Base-by-base conservation (phyloP, 805 yeast species). In the Metschnikowia hibisci region DNA sequence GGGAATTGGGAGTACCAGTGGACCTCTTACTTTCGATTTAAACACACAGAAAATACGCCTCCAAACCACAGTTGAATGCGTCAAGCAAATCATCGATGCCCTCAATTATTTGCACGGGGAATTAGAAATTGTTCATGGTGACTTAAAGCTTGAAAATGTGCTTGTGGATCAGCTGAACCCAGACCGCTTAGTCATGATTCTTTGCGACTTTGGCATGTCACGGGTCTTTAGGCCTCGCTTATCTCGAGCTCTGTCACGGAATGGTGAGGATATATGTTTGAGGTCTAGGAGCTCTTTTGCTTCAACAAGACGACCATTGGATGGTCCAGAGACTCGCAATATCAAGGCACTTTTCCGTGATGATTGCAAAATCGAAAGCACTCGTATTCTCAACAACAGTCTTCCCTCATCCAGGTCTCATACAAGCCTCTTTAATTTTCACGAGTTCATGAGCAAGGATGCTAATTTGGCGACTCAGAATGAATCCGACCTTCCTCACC, bases 131-230 rank as follows among this genome's bases (percentile, higher is more conserved):
- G 85, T 82, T 7, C 96, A 87, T 55, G 90, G 96, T 2, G 96
- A 87, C 63, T 61, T 87, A 36, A 87, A 87, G 63, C 69, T 87
- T 34, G 96, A 87, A 54, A 87, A 87, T 56, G 85, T 91, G 47
- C 65, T 87, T 34, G 60, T 87, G 22, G 81, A 81, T 47, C 56
- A 56, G 30, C 49, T 43, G 27, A 53, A 47, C 25, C 44, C 53
- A 7, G 65, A 69, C 15, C 82, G 84, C 6, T 63, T 70, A 16
- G 66, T 66, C 34, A 69, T 87, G 48, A 58, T 83, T 20, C 59
- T 90, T 6, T 87, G 96, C 64, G 98, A 90, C 63, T 90, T 90
- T 66, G 98, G 98, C 4, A 87, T 90, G 95, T 66, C 80, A 5
- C 54, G 70, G 22, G 59, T 62, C 6, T 70, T 59, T 46, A 55